Base-by-base conservation (phyloP, 75 land plant genomes). In the Chamaecyparis obtusa region DNA sequence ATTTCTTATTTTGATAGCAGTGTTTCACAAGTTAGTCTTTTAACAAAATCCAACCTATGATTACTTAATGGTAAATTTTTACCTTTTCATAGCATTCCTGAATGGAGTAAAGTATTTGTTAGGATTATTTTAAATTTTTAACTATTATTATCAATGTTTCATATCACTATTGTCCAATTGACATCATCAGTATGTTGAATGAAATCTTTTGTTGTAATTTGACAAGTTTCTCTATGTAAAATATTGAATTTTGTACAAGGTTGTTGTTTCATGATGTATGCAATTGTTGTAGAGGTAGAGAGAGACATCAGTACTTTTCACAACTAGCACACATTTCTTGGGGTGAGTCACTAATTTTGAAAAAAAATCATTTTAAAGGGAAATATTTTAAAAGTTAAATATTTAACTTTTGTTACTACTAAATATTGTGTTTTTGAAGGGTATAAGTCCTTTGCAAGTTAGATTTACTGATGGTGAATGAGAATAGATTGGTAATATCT, bases 381-480 rank as follows among this genome's bases (percentile, higher is more conserved):
- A 19, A 55, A 55, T 55, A n/a, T 55, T 15, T 55, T 3, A 7
- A 60, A 21, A 60, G 19, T 19, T 60, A 17, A 60, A 3, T 1
- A 21, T 19, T 60, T 60, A 17, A 4, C 27, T 60, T 56, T 60
- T 21, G 67, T 17, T 60, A 60, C 17, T 60, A 6, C 24, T 60
- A 60, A 85, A 60, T 82, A 13, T 9, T 86, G 71, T 64, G 14
- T 51, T 90, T 88, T 14, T 41, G 72, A 88, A 91, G 92, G 92
- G 92, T 13, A 41, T 85, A 56, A 88, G 91, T 33, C 91, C 92
- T 43, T 85, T 91, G 8, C 92, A 91, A 89, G 92, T 91, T 30
- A 88, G 88, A 85, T 89, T 90, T 83, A 91, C 92, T 30, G 92
- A 90, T 91, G 91, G 92, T 60, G 92, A 91, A 84, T 86, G 92